Conservation (phyloP, 345 rosid genomes). For the Camelina neglecta region DNA sequence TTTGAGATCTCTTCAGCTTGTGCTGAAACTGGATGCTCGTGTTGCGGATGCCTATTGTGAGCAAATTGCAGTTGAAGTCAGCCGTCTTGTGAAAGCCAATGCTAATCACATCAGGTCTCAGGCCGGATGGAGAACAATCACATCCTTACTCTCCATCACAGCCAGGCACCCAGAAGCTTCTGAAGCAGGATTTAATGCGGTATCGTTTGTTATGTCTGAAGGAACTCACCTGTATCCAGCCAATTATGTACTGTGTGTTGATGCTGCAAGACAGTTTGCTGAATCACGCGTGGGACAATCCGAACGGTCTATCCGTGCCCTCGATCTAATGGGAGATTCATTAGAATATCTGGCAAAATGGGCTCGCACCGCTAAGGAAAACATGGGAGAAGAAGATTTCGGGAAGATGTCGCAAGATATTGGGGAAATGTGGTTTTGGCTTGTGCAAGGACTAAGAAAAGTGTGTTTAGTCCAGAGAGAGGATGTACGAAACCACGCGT, state of each 20-base stretch:
- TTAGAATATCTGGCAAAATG: conserved; percentile 77
- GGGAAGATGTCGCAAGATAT: conserved; percentile 74
- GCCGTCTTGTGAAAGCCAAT: conserved; percentile 95
- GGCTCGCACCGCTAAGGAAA: conserved; percentile 72
- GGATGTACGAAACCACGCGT: conserved; percentile 92
- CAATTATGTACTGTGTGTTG: conserved; percentile 81
- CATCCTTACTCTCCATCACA: conserved; percentile 89
- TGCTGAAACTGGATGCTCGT: conserved; percentile 95
- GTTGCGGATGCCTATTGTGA: conserved; percentile 99
- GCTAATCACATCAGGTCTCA: conserved; percentile 91
- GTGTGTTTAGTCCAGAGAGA: conserved; percentile 99
- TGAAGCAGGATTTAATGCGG: conserved; percentile 88
- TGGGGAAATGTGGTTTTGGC: conserved; percentile 97
- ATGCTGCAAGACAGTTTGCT: conserved; percentile 94
- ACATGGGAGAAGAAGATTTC: conserved; percentile 79
- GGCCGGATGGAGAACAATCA: conserved; percentile 93
- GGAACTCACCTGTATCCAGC: conserved; percentile 82
- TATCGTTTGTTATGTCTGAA: conserved; percentile 83
- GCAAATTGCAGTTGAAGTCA: conserved; percentile 92
- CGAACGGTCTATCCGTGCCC: conserved; percentile 80
- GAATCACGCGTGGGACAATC: conserved; percentile 98
- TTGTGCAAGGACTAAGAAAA: conserved; percentile 93
- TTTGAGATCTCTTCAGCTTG: conserved; percentile 94
- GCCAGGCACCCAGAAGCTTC: conserved; percentile 99
- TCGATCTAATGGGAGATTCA: conserved; percentile 92